These are phyloP conservation scores for Fraxinus ornus DNA, from an alignment of 305 asterid genomes.

Conservation along the genomic window DNA sequence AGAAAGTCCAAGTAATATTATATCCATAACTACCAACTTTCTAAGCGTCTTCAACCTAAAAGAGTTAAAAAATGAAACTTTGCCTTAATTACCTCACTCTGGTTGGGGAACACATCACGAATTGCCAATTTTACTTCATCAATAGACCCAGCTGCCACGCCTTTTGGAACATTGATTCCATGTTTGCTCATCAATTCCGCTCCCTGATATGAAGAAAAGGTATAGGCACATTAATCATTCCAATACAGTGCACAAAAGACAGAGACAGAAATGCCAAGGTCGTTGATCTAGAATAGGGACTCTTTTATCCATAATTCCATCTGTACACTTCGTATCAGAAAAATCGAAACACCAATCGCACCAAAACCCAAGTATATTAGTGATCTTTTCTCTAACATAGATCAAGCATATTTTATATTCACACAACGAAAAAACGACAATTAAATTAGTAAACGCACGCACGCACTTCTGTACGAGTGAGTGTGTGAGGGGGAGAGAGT, in stretches of 20 bases:
- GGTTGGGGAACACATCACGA: constrained; percentile 57
- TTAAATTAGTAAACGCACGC: background rate
- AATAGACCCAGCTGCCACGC: constrained; percentile 74
- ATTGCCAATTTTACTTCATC: constrained; percentile 68
- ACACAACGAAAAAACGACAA: background rate
- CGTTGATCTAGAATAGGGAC: constrained; percentile 6
- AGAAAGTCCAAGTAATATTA: background rate
- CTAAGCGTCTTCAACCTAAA: constrained; percentile 11
- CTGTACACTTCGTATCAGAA: background rate
- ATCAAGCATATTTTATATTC: constrained; percentile 16
- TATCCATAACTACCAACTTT: background rate
- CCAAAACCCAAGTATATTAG: background rate
- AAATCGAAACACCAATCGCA: background rate
- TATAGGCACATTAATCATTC: background rate
- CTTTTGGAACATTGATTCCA: constrained; percentile 94
- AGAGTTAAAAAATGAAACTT: background rate
- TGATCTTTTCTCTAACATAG: background rate
- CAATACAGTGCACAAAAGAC: background rate
- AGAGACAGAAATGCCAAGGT: background rate
- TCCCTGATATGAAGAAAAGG: constrained; percentile 52
- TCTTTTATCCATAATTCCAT: background rate
- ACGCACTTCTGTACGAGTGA: background rate
- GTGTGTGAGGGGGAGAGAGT: background rate
- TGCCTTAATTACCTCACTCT: constrained; percentile 58
- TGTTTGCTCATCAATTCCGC: constrained; percentile 91